Base-by-base conservation (phyloP, 768 basidiomycete genomes). In the Steccherinum ochraceum region DNA sequence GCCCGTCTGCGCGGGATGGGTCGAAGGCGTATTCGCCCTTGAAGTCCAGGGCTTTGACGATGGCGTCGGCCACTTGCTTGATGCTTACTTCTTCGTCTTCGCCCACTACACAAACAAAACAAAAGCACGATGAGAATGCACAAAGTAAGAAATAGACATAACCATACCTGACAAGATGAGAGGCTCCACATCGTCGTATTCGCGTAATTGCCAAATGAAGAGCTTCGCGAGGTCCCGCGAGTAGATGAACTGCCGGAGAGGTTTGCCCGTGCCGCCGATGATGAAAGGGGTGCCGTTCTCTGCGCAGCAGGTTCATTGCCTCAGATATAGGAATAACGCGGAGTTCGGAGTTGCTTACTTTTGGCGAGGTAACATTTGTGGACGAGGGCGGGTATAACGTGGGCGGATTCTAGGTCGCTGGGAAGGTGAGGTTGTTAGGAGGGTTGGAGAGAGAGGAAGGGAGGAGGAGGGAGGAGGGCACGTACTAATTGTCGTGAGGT, bases 211-310 rank as follows among this genome's bases (percentile, higher is more conserved):
- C 92, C 90, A 93, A 63, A 96, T 87, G 75, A 96, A 95, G 50
- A 95, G 75, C 67, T 91, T 95, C 41, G 93, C 94, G 45, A 97
- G 83, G 69, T 98, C 93, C 45, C 81, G 75, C n/a, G 94, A 96
- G 71, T 93, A 97, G 68, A 96, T 94, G 67, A 97, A 97, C 67
- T 97, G 94, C n/a, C 94, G 81, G 27, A 96, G 78, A 5, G 94
- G 94, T 58, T 86, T 91, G 26, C 94, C 94, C 0, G 90, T 87
- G 11, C 94, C 94, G 46, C 83, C 70, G n/a, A 95, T 89, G 47
- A 84, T 73, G 69, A 97, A 94, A 3, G 89, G 85, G 0, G 89
- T 90, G 52, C 75, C 76, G 68, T 89, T 90, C 72, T 91, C 83
- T 83, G 66, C 2, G 45, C 18, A 12, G 16, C 12, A n/a, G 10